Percentiles rank a stretch among this genome's conserved stretches.
Conservation (phyloP, 83 land plant species). For the Picea mariana region DNA sequence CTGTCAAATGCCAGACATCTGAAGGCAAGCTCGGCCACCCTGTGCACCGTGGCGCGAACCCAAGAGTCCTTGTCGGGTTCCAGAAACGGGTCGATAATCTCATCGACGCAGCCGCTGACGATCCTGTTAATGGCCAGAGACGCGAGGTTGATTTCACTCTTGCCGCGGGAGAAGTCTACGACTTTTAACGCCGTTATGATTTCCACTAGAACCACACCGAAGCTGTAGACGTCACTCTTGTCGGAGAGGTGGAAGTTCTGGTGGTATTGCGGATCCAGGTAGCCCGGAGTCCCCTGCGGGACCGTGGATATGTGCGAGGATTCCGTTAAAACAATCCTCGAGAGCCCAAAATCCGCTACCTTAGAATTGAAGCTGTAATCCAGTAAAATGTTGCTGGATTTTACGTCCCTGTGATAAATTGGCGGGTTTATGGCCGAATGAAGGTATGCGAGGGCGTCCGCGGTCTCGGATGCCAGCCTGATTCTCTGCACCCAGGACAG, state of each 20-base stretch:
- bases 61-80: slow-evolving; percentile 45
- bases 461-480: slow-evolving; percentile 68
- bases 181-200: slow-evolving; percentile 74
- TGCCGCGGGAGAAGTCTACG: slow-evolving; percentile 64
- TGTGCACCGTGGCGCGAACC: slow-evolving; percentile 44
- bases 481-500: slow-evolving; percentile 69
- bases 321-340: slow-evolving; percentile 53
- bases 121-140: slow-evolving; percentile 64
- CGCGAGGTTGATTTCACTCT: slow-evolving; percentile 56
- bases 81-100: slow-evolving; percentile 64
- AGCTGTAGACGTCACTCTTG: slow-evolving; percentile 87
- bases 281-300: slow-evolving; percentile 85
- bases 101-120: slow-evolving; percentile 52
- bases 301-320: slow-evolving; percentile 72
- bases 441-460: slow-evolving; percentile 70
- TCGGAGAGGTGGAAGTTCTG: slow-evolving; percentile 76
- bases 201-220: slow-evolving; percentile 83
- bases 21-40: slow-evolving; percentile 76
- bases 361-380: slow-evolving; percentile 65
- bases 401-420: slow-evolving; percentile 82
- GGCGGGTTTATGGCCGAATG: slow-evolving; percentile 68
- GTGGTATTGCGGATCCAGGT: slow-evolving; percentile 83
- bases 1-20: no score
- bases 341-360: slow-evolving; percentile 83
- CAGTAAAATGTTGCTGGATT: slow-evolving; percentile 76